Evolutionary conservation across 2,329 filamentous ascomycete genomes (phyloP).

Genomic region (Botrytis medusae): DNA sequence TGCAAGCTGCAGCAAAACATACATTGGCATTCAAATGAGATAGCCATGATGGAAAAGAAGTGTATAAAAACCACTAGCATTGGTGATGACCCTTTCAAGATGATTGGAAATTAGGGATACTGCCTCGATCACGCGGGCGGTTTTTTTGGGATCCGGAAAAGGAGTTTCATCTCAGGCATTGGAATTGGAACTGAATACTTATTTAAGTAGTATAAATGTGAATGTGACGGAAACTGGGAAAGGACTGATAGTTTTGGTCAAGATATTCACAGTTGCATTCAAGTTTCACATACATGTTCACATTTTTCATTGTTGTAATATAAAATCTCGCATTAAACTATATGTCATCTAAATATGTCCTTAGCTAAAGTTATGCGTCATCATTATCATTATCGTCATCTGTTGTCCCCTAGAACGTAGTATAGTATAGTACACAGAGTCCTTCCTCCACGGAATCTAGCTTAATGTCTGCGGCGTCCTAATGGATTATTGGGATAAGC

Average conservation of each 20-base stretch:
- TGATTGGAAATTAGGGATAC: neutral
- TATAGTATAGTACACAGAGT: neutral
- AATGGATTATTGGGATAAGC: neutral
- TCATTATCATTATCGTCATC: neutral
- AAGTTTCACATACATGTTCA: neutral
- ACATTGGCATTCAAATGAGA: neutral
- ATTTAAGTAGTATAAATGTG: neutral
- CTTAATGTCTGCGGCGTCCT: neutral
- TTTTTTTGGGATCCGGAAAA: rapidly evolving
- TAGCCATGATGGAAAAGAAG: neutral
- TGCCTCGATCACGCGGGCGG: neutral
- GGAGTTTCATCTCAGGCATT: neutral
- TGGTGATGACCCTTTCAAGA: neutral
- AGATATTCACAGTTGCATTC: neutral
- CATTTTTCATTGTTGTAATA: neutral
- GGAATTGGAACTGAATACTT: too few relatives aligned
- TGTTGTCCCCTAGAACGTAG: neutral
- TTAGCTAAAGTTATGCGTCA: neutral
- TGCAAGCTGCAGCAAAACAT: neutral
- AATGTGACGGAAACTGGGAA: neutral
- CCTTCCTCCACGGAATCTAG: neutral
- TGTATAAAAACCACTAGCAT: neutral
- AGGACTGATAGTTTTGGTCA: neutral
- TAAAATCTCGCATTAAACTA: neutral
- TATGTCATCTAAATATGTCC: neutral